phyloP scores from a whole-genome alignment of 305 asterid species.

The Stenogyne calaminthoides region DNA sequence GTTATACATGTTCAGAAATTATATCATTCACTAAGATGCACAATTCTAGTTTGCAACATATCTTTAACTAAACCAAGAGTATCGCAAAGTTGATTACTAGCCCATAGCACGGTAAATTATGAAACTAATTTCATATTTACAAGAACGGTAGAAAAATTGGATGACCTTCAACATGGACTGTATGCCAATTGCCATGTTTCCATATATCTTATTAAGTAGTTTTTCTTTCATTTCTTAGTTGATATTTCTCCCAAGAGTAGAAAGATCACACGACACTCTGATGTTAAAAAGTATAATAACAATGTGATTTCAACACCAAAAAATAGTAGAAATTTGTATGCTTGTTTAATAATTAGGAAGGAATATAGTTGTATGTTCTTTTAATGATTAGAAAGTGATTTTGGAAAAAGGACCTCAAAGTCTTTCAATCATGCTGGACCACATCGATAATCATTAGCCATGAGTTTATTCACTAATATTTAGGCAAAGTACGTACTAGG shows the following conservation, averaged over 20 bases:
- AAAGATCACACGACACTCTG: too few species aligned
- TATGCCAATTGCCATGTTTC: not conserved
- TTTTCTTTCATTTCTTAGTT: too few species aligned
- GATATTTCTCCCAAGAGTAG: too few species aligned
- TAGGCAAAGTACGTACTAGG: not conserved
- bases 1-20: not conserved
- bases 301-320: too few species aligned
- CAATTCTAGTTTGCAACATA: slow-evolving; percentile 2
- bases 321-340: too few species aligned
- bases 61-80: not conserved
- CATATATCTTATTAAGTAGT: not conserved
- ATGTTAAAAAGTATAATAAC: too few species aligned
- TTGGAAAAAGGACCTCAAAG: too few species aligned
- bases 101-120: not conserved
- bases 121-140: not conserved
- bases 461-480: not conserved
- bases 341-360: too few species aligned
- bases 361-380: too few species aligned
- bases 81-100: not conserved
- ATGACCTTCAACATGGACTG: slow-evolving; percentile 5
- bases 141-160: not conserved
- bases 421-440: not conserved
- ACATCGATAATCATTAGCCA: not conserved
- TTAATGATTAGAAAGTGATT: too few species aligned
- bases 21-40: slow-evolving; percentile 5